phyloP scores from a whole-genome alignment of 1,139 yeast species.

The Hyphopichia buzzinii region DNA sequence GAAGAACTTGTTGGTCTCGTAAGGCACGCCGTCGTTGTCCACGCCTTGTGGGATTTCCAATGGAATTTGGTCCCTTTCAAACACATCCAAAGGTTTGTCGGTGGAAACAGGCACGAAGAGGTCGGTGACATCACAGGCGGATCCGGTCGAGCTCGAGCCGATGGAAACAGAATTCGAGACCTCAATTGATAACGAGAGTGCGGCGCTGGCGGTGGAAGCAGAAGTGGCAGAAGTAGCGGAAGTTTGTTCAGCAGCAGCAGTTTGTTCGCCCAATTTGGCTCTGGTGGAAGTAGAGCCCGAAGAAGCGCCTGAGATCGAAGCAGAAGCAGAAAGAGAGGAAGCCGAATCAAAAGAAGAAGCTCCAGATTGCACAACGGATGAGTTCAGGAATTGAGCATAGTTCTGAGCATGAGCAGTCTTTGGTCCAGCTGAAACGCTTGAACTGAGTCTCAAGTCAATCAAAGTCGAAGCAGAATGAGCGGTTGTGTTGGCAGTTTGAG shows the following conservation, averaged over 20 bases:
- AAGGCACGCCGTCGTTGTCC: conserved; percentile 42
- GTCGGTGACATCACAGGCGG: conserved; percentile 19
- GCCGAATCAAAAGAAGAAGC: no score
- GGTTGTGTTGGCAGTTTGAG: conserved; percentile 1
- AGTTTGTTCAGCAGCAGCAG: conserved; percentile 1
- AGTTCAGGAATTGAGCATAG: not conserved
- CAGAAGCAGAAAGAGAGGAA: not conserved
- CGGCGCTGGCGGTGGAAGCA: not conserved
- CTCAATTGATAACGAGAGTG: not conserved
- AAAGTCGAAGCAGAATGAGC: conserved; percentile 6
- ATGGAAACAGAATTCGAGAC: conserved; percentile 1
- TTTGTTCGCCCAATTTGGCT: conserved; percentile 3
- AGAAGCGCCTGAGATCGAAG: not conserved
- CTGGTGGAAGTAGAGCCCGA: conserved; percentile 2
- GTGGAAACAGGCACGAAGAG: conserved; percentile 52
- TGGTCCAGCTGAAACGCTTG: conserved; percentile 4
- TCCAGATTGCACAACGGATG: not conserved
- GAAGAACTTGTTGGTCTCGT: conserved; percentile 72
- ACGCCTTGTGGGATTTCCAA: conserved; percentile 50
- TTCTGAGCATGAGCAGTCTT: not conserved
- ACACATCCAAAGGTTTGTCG: conserved; percentile 47
- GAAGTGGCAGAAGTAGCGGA: conserved; percentile 7
- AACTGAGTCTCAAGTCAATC: conserved; percentile 17
- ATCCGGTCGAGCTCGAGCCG: not conserved
- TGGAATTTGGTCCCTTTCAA: conserved; percentile 49